Evolutionary conservation across 2,329 filamentous ascomycete species (phyloP).

Genomic region (Hymenoscyphus scutula): DNA sequence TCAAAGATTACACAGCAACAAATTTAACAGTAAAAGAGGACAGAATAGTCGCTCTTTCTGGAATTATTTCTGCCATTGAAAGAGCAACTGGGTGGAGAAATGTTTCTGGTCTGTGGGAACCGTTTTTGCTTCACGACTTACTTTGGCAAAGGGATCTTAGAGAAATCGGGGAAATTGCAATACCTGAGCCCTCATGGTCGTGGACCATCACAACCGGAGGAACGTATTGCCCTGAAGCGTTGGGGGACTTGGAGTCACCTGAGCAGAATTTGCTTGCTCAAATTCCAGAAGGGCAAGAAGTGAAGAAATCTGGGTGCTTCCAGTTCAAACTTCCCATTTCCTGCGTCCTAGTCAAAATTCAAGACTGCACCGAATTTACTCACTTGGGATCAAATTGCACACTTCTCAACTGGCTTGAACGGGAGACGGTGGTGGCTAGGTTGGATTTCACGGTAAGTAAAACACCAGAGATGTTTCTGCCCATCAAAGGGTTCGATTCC

Average conservation of each 20-base stretch:
- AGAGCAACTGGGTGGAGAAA: background rate
- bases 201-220: background rate
- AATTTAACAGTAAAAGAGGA: background rate
- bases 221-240: background rate
- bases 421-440: too few species aligned
- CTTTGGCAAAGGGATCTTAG: background rate
- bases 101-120: background rate
- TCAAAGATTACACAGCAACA: background rate
- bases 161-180: background rate
- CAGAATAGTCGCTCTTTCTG: background rate
- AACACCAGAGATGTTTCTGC: background rate
- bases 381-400: too few species aligned
- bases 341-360: too few species aligned
- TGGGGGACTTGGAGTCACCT: too few species aligned
- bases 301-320: too few species aligned
- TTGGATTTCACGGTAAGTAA: background rate
- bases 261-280: background rate
- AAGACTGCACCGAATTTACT: too few species aligned
- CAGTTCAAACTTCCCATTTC: too few species aligned
- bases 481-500: background rate
- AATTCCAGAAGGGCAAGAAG: background rate
- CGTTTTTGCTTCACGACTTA: background rate
- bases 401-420: too few species aligned
- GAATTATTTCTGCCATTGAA: background rate
- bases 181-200: background rate